A percentile compares a stretch with the other conserved stretches of the same genome.
Evolutionary conservation across 225 moss, liverwort and hornwort species (phyloP).

Genomic region (Pseudisothecium myosuroides): DNA sequence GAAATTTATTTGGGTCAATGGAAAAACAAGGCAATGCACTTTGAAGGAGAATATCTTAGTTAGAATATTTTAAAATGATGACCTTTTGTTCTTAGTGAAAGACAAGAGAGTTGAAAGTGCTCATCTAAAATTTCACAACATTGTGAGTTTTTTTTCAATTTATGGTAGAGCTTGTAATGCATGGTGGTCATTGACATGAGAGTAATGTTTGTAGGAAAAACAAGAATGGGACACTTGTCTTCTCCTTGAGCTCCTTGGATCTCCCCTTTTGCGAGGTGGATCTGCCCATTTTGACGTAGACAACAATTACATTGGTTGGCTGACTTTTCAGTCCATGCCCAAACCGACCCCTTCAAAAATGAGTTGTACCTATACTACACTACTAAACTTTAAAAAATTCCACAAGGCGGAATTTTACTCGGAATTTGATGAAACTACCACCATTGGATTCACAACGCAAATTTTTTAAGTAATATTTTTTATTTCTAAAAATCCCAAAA

Average conservation of each 20-base stretch:
- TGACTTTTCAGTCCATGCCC: no score
- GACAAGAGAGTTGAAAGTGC: not conserved
- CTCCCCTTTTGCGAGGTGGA: not conserved
- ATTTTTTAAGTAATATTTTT: rapidly evolving
- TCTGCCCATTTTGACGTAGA: not conserved
- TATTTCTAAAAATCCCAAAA: not conserved
- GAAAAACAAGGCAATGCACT: not conserved
- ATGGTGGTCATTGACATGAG: rapidly evolving
- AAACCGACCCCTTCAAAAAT: not conserved
- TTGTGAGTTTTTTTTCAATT: not conserved
- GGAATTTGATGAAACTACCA: not conserved
- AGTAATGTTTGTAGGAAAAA: not conserved
- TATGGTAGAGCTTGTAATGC: not conserved
- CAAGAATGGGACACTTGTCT: not conserved
- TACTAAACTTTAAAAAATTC: not conserved
- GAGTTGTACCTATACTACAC: not conserved
- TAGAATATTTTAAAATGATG: not conserved
- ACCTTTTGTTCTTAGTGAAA: not conserved
- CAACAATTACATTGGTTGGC: not conserved
- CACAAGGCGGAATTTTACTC: not conserved
- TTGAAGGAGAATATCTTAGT: not conserved
- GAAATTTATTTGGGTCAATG: no score
- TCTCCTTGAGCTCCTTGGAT: not conserved
- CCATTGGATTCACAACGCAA: not conserved
- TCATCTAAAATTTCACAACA: not conserved